Evolutionary conservation across 2,329 filamentous ascomycete genomes (phyloP), one percentile per base, ranked within the genome.

Genomic region (Ilyonectria mors-panacis): DNA sequence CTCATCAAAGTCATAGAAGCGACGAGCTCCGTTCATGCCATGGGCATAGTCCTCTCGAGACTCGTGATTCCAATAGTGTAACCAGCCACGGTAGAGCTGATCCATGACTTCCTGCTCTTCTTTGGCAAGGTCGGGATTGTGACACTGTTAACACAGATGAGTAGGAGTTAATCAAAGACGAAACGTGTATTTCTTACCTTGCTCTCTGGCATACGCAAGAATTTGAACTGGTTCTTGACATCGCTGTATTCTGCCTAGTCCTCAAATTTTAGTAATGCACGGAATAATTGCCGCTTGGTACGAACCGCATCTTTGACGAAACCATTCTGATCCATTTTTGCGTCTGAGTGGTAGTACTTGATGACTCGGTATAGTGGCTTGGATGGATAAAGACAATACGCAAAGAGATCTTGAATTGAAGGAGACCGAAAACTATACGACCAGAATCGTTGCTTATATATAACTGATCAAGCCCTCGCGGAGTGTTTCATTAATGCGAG

Each of bases 61-160:
- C 44, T 47, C 44, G 21, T 47, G 44, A 17, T 47, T 47, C 44
- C 44, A 47, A 17, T 47, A 47, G n/a, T 47, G 44, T 4, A 47
- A 7, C 44, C 44, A 47, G 44, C 44, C 44, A 8, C 15, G 44
- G 44, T 47, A 23, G 44, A 47, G 44, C 15, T 23, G 44, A 17
- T 47, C 44, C 21, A 23, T 47, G n/a, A 23, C 44, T 17, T 47
- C 44, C 17, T 47, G 44, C 21, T 47, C 44, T 47, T 47, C 44
- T 17, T 47, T 23, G 15, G 12, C 44, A 47, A 47, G 44, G 12
- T 23, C 5, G 17, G 44, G 12, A 23, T 47, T 47, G 15, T 47
- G 44, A 23, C n/a, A 47, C 44, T 23, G 6, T 19, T 23, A 6
- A 19, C 3, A 23, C 44, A 23, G 26, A 47, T 23, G 44, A 19